phyloP scores from a whole-genome alignment of 2,329 filamentous ascomycete species.

The Kalaharituber pfeilii region DNA sequence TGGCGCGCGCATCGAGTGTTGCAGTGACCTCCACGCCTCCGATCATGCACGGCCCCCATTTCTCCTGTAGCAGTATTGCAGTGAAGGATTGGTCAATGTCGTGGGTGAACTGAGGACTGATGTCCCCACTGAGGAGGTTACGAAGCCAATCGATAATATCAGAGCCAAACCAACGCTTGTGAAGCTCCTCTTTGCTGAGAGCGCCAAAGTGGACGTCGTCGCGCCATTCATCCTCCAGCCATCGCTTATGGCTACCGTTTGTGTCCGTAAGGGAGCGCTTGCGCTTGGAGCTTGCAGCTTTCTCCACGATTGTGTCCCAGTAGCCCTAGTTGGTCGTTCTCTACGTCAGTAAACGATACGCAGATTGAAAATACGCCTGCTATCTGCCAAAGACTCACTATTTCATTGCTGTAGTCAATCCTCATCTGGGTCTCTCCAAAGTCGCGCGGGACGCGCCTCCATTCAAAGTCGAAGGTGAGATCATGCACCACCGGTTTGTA shows the following conservation, averaged over 20 bases:
- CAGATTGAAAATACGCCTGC: too few relatives aligned
- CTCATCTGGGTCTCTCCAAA: too few relatives aligned
- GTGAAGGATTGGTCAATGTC: conserved; percentile 20
- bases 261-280: conserved; percentile 25
- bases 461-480: too few relatives aligned
- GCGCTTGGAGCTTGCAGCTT: conserved; percentile 17
- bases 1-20: conserved; percentile 19
- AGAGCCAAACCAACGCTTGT: conserved; percentile 28
- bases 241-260: conserved; percentile 25
- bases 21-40: conserved; percentile 10
- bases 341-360: too few relatives aligned
- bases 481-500: too few relatives aligned
- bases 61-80: conserved; percentile 21
- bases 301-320: conserved; percentile 25
- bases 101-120: conserved; percentile 23
- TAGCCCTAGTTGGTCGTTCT: too few relatives aligned
- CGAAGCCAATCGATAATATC: conserved; percentile 25
- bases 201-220: conserved; percentile 25
- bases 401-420: too few relatives aligned
- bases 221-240: conserved; percentile 29
- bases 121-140: conserved; percentile 18
- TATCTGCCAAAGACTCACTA: too few relatives aligned
- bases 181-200: conserved; percentile 23
- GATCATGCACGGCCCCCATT: conserved; percentile 15
- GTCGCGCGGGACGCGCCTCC: too few relatives aligned